Evolutionary conservation across 208 protist species (phyloP), one percentile per base, ranked within the genome.

Genomic region (Acanthamoeba healyi): DNA sequence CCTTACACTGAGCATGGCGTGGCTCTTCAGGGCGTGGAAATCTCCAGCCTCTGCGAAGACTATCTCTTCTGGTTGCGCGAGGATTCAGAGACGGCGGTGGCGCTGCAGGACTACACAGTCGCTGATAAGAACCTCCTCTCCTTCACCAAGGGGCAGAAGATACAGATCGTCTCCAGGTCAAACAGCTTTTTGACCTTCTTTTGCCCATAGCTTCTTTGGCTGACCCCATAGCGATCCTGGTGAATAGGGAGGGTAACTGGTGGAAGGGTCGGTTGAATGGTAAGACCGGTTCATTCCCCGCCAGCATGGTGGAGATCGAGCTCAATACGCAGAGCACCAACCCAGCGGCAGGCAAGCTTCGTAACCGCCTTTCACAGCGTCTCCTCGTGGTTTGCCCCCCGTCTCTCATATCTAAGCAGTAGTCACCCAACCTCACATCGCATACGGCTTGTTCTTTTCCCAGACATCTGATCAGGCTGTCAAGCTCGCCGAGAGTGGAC

Each of bases 101-200:
- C 61, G 26, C 14, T 70, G 19, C 61, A 70, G 61, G 61, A 70
- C 29, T 70, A 70, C 22, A 26, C n/a, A 10, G 61, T 70, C 7
- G 10, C 14, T 26, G 61, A 70, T 26, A 26, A 26, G 26, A 70
- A 70, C 26, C 61, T 70, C 14, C 61, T 70, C 61, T 70, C 61
- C 26, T 70, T 70, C 38, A 51, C 42, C 24, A 22, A 51, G 72
- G 72, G 34, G 19, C 72, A 42, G 54, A 91, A 95, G 74, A 95
- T 96, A 56, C 86, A 94, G 29, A 46, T 74, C 24, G 26, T 96
- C 36, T n/a, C 61, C 61, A 70, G 82, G 5, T 44, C 58, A 49
- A 95, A 6, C 49, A 6, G 10, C 49, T 54, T 15, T 6, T 15
- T 46, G 51, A 77, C 95, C 49, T 15, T 15, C 49, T 15, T 15